phyloP scores from a whole-genome alignment of 805 yeast genomes.

The Allodekkera sacchari region DNA sequence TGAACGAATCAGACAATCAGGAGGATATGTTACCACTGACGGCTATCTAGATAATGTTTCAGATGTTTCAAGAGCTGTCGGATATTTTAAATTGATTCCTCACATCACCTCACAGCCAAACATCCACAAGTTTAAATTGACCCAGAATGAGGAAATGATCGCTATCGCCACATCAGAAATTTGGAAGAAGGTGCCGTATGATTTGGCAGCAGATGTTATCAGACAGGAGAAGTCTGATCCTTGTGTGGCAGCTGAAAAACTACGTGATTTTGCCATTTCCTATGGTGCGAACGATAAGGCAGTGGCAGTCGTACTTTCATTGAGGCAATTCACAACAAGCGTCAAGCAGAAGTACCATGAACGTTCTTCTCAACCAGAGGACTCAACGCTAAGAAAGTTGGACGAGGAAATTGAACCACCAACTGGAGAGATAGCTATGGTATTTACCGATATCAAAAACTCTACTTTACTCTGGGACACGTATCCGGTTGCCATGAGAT shows the following conservation, averaged over 20 bases:
- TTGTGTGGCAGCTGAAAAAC: constrained; percentile 83
- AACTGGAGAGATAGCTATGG: constrained; percentile 88
- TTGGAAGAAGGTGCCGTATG: constrained; percentile 79
- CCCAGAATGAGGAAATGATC: constrained; percentile 72
- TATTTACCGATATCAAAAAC: constrained; percentile 93
- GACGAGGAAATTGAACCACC: constrained; percentile 94
- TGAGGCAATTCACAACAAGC: constrained; percentile 44
- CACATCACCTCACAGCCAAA: constrained; percentile 87
- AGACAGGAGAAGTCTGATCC: constrained; percentile 77
- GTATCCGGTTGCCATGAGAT: constrained; percentile 88
- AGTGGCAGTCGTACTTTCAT: constrained; percentile 71
- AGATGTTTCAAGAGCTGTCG: constrained; percentile 84
- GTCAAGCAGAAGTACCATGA: constrained; percentile 28
- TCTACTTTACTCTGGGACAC: constrained; percentile 93
- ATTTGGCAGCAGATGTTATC: constrained; percentile 84
- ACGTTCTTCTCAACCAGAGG: constrained; percentile 49
- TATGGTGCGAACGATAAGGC: constrained; percentile 80
- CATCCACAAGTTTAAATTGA: constrained; percentile 49
- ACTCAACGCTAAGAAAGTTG: constrained; percentile 70
- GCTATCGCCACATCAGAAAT: constrained; percentile 76
- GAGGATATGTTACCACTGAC: constrained; percentile 81
- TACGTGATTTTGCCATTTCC: constrained; percentile 89
- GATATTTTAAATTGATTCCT: constrained; percentile 78
- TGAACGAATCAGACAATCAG: constrained; percentile 82
- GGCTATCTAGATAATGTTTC: constrained; percentile 80